Conservation (phyloP, 768 basidiomycete genomes). For the Mycena latifolia region DNA sequence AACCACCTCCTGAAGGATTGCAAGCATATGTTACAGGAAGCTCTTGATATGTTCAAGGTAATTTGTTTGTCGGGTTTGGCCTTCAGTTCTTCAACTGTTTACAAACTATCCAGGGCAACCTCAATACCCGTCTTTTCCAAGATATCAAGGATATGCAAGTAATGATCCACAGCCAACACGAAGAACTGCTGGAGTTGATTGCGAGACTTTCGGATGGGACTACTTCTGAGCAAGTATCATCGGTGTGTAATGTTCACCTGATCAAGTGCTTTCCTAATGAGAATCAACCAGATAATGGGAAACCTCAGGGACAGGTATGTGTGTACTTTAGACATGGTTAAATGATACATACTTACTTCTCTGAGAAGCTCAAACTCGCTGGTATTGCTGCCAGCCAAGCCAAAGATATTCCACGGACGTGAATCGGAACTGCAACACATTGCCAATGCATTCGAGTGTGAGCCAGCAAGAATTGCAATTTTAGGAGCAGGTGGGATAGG, state of each 20-base stretch:
- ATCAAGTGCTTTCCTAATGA: background rate
- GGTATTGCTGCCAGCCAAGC: background rate
- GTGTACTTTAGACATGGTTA: too few species aligned
- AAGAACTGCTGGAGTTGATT: slow-evolving; percentile 1
- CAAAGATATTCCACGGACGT: slow-evolving; percentile 8
- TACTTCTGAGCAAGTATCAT: background rate
- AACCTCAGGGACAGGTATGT: background rate
- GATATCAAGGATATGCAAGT: background rate
- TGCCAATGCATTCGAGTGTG: background rate
- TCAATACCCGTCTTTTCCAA: background rate
- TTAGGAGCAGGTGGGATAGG: slow-evolving; percentile 3
- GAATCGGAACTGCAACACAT: background rate
- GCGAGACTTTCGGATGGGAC: background rate
- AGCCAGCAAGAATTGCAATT: background rate
- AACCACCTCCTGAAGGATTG: background rate
- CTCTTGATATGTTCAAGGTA: background rate
- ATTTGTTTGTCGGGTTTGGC: background rate
- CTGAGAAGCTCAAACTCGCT: background rate
- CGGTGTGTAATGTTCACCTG: background rate
- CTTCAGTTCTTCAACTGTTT: background rate
- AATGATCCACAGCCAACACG: background rate
- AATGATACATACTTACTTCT: background rate
- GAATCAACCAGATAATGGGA: too few species aligned
- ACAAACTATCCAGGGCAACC: background rate
- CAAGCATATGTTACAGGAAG: background rate